Base-by-base conservation (phyloP, 192 early-diverging fungal species). In the Mortierella antarctica region DNA sequence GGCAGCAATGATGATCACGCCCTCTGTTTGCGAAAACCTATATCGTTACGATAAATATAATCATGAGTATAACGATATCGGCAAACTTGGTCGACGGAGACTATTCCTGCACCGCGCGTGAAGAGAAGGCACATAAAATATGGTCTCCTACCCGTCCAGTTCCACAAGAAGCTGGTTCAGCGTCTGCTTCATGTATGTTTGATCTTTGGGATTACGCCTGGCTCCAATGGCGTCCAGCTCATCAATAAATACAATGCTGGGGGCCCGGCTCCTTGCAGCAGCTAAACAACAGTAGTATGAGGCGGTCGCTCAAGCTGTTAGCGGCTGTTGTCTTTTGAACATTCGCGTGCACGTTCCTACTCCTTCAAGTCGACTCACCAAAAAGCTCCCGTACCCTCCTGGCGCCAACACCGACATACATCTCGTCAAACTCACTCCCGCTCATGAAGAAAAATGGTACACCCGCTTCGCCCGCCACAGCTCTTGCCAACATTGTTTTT, bases 361-460 rank as follows among this genome's bases (percentile, higher is more conserved):
- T 31, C 31, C 31, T 31, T 21, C 44, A 15, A 56, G 17, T 40
- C 3, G 21, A 61, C 42, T 85, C 87, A 71, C 91, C 88, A 88
- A 96, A 96, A 7, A 96, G 86, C 70, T 96, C 95, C 18, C 95
- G 90, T 12, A 96, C 93, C 54, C 95, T 83, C 68, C 92, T 85
- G 11, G 93, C 96, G 17, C 98, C 98, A 14, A 99, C 96, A 67
- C 97, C 97, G 21, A 99, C 97, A 78, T 98, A 99, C 79, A 99
- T 89, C 82, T 99, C 97, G 85, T 98, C 98, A 90, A 99, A 99
- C 86, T 99, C 98, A 73, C 90, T 92, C 45, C 97, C 98, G 64
- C 91, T 92, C 97, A 99, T 98, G 82, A 97, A 97, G 82, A 99
- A 99, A 85, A 99, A 99, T 4, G 97, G 97, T 7, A 99, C 97